Evolutionary conservation across 2,329 filamentous ascomycete species (phyloP).

Genomic region (Arthrinium puccinioides): DNA sequence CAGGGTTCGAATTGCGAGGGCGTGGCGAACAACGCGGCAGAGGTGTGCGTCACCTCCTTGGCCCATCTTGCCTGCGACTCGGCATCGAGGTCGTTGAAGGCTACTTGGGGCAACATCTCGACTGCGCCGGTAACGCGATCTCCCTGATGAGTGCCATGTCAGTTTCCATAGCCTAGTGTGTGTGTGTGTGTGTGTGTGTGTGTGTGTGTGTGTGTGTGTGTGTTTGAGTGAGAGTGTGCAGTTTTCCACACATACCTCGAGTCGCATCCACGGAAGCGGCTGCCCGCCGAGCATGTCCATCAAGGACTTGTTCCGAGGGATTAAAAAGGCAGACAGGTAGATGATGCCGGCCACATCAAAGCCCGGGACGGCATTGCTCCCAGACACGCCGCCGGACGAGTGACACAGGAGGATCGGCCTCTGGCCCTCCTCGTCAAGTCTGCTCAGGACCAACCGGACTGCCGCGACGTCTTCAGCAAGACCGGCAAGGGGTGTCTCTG

Average conservation of each 20-base stretch:
- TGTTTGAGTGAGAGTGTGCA: too few relatives aligned
- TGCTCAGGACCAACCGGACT: conserved; percentile 1
- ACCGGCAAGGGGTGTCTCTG: conserved; percentile 2
- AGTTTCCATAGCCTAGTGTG: neutral
- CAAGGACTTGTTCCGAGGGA: conserved; percentile 3
- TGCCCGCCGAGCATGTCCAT: conserved; percentile 9
- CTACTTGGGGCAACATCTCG: conserved; percentile 5
- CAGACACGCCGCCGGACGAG: conserved; percentile 4
- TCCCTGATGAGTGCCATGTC: conserved; percentile 1
- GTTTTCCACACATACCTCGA: conserved; percentile 8
- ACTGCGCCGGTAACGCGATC: conserved; percentile 7
- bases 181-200: too few relatives aligned
- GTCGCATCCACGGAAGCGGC: conserved; percentile 9
- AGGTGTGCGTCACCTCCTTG: conserved; percentile 9
- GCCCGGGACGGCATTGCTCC: conserved; percentile 5
- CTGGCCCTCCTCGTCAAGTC: neutral
- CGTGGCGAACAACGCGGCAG: conserved; percentile 7
- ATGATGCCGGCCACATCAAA: conserved; percentile 5
- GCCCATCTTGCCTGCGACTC: conserved; percentile 6
- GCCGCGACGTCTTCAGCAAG: conserved; percentile 4
- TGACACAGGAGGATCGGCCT: conserved; percentile 1
- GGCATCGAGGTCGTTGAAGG: conserved; percentile 6
- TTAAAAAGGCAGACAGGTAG: conserved; percentile 5
- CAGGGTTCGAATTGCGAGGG: conserved; percentile 10
- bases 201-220: too few relatives aligned